Conservation (phyloP, 305 asterid genomes). For the Fraxinus greggii region DNA sequence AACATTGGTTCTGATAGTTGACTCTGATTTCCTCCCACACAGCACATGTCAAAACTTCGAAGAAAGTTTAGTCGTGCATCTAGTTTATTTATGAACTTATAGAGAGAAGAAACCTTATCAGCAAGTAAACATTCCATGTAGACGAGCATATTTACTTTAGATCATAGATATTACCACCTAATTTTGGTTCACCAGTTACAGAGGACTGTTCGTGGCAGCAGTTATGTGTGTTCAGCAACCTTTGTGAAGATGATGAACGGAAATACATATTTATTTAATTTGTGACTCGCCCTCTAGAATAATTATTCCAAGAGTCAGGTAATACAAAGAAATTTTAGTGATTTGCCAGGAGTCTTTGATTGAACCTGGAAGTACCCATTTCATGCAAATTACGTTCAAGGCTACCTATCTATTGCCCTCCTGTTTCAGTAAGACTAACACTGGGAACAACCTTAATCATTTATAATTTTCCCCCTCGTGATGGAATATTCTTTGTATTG, state of each 20-base stretch:
- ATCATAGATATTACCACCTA: background rate
- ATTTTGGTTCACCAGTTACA: background rate
- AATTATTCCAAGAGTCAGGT: background rate
- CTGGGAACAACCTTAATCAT: background rate
- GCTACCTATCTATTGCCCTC: background rate
- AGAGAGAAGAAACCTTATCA: background rate
- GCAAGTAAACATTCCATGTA: background rate
- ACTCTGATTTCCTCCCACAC: constrained; percentile 1
- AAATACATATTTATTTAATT: background rate
- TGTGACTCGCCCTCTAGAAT: background rate
- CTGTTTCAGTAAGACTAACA: background rate
- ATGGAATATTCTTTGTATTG: background rate
- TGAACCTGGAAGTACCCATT: background rate
- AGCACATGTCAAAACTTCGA: background rate
- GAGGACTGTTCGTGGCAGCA: background rate
- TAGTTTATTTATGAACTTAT: background rate
- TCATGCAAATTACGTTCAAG: background rate
- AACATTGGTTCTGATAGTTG: background rate
- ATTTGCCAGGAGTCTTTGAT: background rate
- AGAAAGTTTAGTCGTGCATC: background rate
- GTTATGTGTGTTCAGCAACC: background rate
- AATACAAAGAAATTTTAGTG: background rate
- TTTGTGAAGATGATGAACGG: background rate
- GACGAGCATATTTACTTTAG: background rate
- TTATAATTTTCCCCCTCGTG: background rate